Evolutionary conservation across 371 early-diverging fungal species (phyloP), one percentile per base, ranked within the genome.

Genomic region (Rhizopus microsporus): DNA sequence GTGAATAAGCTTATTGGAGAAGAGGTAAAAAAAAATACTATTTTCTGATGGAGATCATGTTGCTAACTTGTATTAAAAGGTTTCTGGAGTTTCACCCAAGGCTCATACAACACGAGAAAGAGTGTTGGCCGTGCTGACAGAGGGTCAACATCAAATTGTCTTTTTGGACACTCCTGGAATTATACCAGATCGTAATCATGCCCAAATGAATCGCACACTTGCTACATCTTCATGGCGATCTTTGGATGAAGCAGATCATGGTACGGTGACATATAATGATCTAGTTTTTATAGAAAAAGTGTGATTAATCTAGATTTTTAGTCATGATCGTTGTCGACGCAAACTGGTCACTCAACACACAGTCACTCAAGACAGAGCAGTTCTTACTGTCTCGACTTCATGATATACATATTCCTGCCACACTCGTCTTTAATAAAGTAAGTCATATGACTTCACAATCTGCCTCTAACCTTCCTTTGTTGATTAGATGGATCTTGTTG

Each of bases 101-200:
- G 83, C 92, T 33, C 92, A 92, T 63, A 91, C 92, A 3, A 92
- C 92, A 7, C 72, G 92, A 31, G 82, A 84, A 17, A 78, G 88
- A 40, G 68, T 83, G 3, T 54, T 82, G 63, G 88, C 81, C 5
- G 74, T 86, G 0, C 57, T 80, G 7, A 80, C 90, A 0, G 77
- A 80, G 49, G 77, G 76, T 13, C 76, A 82, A 46, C 62, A 72
- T 39, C 89, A 89, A 67, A 63, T 89, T 55, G 79, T 78, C 4
- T 85, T 87, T 61, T 63, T 86, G 40, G 88, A 89, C 59, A 88
- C 88, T 13, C 88, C 88, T 3, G 88, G 88, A 10, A 71, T 87
- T 0, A 80, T 71, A 51, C 71, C 68, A 1, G 65, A 74, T 7
- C 65, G 57, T 16, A 68, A 71, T 34, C 71, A 68, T 52, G 78